Conservation (phyloP, 768 basidiomycete genomes). For the Boletus rufocinnamomeus region DNA sequence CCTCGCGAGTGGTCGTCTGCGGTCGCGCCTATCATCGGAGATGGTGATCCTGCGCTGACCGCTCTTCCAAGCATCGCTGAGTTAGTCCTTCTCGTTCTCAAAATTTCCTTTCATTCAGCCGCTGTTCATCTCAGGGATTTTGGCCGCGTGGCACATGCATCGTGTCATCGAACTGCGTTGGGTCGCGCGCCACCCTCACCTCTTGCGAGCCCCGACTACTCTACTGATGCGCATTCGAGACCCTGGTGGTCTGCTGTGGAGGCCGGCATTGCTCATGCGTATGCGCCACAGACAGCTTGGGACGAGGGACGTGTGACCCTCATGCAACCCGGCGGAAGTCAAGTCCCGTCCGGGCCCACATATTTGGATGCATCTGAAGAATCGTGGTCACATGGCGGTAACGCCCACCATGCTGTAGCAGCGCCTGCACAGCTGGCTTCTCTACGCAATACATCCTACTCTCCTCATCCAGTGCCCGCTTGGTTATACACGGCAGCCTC, state of each 20-base stretch:
- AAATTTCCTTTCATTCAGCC: background rate
- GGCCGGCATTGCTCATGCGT: background rate
- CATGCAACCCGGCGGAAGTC: background rate
- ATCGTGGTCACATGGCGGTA: background rate
- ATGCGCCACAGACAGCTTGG: conserved; percentile 3
- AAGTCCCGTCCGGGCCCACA: conserved; percentile 16
- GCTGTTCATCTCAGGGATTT: conserved; percentile 8
- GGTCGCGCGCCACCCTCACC: background rate
- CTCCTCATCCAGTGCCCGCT: background rate
- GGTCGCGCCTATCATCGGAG: background rate
- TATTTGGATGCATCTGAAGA: background rate
- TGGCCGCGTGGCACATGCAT: background rate
- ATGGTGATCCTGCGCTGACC: conserved; percentile 4
- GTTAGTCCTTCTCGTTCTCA: conserved; percentile 12
- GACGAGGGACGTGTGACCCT: background rate
- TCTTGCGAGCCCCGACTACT: background rate
- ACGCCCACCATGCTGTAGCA: conserved; percentile 24
- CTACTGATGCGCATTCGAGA: background rate
- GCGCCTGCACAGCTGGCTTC: conserved; percentile 19
- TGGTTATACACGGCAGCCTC: background rate
- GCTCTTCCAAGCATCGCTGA: background rate
- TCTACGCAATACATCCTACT: background rate
- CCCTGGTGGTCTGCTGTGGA: background rate
- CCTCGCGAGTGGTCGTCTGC: background rate
- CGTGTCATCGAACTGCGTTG: background rate